These are phyloP conservation scores for Coemansia sp. DNA, from an alignment of 192 early-diverging fungal genomes.

Conservation along the genomic window DNA sequence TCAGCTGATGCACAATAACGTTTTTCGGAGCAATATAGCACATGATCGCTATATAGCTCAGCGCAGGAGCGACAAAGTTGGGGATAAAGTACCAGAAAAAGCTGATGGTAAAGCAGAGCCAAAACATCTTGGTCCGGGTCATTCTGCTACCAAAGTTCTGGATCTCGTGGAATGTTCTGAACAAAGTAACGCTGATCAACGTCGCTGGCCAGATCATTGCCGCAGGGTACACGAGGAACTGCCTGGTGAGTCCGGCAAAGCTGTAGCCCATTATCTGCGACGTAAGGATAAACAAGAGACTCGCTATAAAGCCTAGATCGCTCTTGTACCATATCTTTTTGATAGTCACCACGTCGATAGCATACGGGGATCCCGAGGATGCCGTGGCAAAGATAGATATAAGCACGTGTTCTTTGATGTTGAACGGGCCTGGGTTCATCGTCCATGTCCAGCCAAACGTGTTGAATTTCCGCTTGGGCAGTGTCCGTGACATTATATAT, in stretches of 20 bases:
- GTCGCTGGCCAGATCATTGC: conserved; percentile 87
- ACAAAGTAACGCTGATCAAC: conserved; percentile 74
- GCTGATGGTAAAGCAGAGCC: conserved; percentile 49
- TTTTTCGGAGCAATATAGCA: conserved; percentile 60
- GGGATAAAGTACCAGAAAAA: conserved; percentile 65
- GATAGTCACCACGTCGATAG: conserved; percentile 73
- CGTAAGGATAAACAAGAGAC: conserved; percentile 70
- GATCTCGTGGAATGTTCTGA: conserved; percentile 75
- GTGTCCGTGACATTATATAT: conserved; percentile 58
- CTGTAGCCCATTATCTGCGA: conserved; percentile 70
- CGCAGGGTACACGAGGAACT: conserved; percentile 79
- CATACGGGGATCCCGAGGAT: conserved; percentile 70
- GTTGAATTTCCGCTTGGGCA: conserved; percentile 59
- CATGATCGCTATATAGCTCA: conserved; percentile 66
- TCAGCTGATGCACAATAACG: conserved; percentile 47
- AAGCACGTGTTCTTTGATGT: conserved; percentile 85
- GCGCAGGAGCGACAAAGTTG: conserved; percentile 65
- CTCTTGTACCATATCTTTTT: conserved; percentile 71
- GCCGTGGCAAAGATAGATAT: conserved; percentile 78
- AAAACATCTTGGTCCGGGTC: conserved; percentile 61
- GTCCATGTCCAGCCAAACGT: conserved; percentile 56
- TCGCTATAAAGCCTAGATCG: conserved; percentile 66
- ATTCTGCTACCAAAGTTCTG: conserved; percentile 58
- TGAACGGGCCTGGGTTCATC: conserved; percentile 84
- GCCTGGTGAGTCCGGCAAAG: conserved; percentile 70